Percentiles rank a stretch among this genome's conserved stretches.
phyloP scores from a whole-genome alignment of 2,329 filamentous ascomycete species.

The Arthrobotrys sphaeroides region DNA sequence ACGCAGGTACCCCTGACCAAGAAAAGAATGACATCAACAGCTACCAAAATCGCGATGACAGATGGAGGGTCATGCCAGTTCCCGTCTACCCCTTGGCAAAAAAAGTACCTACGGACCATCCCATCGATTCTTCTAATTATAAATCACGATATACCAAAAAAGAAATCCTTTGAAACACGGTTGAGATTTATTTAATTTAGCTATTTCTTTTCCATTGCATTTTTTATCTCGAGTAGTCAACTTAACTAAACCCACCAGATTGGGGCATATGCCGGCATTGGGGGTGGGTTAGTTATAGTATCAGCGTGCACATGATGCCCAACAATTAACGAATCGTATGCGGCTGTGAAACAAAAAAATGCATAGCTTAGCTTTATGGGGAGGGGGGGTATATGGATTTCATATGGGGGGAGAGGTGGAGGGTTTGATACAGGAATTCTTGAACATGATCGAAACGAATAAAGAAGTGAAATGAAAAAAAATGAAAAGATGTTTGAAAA shows the following conservation, averaged over 20 bases:
- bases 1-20: too few relatives aligned
- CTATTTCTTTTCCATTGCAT: neutral
- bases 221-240: neutral
- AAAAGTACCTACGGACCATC: too few relatives aligned
- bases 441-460: slow-evolving; percentile 9
- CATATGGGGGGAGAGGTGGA: slow-evolving; percentile 17
- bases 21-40: neutral
- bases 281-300: too few relatives aligned
- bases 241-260: too few relatives aligned
- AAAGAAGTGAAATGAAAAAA: neutral
- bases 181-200: neutral
- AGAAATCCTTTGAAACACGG: too few relatives aligned
- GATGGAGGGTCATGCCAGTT: too few relatives aligned
- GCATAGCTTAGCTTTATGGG: neutral
- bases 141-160: too few relatives aligned
- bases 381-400: slow-evolving; percentile 9
- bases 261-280: too few relatives aligned
- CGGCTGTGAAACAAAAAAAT: neutral
- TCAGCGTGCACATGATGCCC: neutral
- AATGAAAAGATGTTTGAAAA: neutral
- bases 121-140: too few relatives aligned
- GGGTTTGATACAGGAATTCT: slow-evolving; percentile 16
- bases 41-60: neutral
- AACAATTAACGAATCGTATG: too few relatives aligned
- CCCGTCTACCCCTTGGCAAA: too few relatives aligned